Evolutionary conservation across 1,139 yeast species (phyloP), one percentile per base, ranked within the genome.

Genomic region (Kurtzmaniella quercitrusa): DNA sequence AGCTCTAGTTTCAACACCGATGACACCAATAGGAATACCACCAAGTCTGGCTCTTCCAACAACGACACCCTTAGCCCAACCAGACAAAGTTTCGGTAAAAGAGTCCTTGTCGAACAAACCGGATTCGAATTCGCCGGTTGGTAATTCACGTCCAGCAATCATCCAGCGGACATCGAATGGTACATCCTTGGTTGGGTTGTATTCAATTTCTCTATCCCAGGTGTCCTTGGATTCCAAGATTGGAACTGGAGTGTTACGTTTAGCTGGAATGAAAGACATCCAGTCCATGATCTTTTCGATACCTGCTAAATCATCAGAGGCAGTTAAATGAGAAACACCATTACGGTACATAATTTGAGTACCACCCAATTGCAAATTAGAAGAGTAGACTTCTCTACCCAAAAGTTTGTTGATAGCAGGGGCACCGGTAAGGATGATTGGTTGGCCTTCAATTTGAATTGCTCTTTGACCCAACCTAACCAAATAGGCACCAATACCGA

Each of bases 401-500:
- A 93, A 76, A 54, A 94, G 74, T 68, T 94, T 94, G 77, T 93
- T 93, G 63, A 93, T 88, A 47, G 98, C 98, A 45, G 97, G 97
- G 46, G 98, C 98, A 76, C 98, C 98, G 45, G 98, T 93, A 61
- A 93, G 82, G 55, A 93, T 93, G 55, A 93, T 89, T 46, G 98
- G 98, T 70, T 93, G 98, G 40, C 98, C 98, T 64, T 93, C 98
- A 55, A 93, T 86, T 74, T 93, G 98, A 59, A 93, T 91, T 39
- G 98, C 95, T 76, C 98, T 87, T 76, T 93, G 98, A 60, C 98
- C 98, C 52, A 93, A 79, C 69, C 98, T 85, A 38, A 93, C 98
- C 63, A 93, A 78, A 63, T 93, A 93, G 39, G 98, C 98, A 76
- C 98, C 98, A 66, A 93, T 93, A 82, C 98, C 98, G 58, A 93